Conservation (phyloP, 2,329 filamentous ascomycete species). For the Exophiala sp. region DNA sequence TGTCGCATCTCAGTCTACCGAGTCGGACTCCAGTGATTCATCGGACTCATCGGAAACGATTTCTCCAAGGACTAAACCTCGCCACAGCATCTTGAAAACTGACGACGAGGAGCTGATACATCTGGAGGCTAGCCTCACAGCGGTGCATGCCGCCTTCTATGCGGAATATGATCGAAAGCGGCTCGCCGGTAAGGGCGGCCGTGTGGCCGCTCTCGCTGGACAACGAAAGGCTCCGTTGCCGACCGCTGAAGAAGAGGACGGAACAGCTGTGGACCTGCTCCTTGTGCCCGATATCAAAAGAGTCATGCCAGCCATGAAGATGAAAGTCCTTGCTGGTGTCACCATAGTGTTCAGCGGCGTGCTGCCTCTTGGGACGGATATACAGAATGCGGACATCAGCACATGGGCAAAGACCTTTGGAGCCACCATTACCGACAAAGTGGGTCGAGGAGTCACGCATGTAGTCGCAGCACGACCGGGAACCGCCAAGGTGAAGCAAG, state of each 20-base stretch:
- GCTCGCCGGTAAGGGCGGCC: conserved; percentile 35
- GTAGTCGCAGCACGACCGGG: conserved; percentile 56
- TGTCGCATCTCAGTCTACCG: conserved; percentile 34
- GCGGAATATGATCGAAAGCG: conserved; percentile 64
- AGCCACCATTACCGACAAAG: conserved; percentile 49
- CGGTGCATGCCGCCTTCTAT: conserved; percentile 75
- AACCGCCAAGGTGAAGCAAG: conserved; percentile 86
- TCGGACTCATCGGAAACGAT: conserved; percentile 29
- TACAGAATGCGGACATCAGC: conserved; percentile 76
- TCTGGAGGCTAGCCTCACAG: conserved; percentile 68
- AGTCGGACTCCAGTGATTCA: conserved; percentile 35
- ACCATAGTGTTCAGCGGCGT: conserved; percentile 86
- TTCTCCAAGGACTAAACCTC: conserved; percentile 39
- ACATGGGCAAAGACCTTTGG: conserved; percentile 84
- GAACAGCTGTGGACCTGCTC: conserved; percentile 41
- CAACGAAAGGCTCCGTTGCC: conserved; percentile 27
- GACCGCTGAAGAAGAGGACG: conserved; percentile 15
- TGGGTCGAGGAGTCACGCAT: conserved; percentile 46
- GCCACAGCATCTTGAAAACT: conserved; percentile 77
- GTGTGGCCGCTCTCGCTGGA: conserved; percentile 35
- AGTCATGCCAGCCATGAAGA: conserved; percentile 78
- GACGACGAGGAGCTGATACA: conserved; percentile 76
- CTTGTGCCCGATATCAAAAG: conserved; percentile 77
- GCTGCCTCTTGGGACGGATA: conserved; percentile 72
- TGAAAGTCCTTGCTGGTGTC: conserved; percentile 64